Evolutionary conservation across 352 stramenopile species (phyloP), one percentile per base, ranked within the genome.

Genomic region (Blastocystis sp.): DNA sequence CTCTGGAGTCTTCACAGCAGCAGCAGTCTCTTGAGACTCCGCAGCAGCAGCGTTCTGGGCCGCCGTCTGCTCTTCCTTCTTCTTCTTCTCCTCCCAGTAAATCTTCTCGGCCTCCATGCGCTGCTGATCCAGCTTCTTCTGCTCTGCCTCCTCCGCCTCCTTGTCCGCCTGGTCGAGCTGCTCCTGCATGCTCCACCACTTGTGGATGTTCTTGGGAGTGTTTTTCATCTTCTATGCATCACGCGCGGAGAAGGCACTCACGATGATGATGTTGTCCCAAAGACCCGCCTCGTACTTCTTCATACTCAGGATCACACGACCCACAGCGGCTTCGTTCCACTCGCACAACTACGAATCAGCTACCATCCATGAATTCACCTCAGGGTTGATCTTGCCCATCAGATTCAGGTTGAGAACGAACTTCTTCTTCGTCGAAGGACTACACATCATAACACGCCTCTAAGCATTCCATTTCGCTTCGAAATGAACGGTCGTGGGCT

Each of bases 131-230:
- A 54, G 21, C n/a, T 76, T 88, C 52, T 54, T 69, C 78, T 88
- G 43, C 48, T 76, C 43, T 17, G 52, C 78, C 54, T 78, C 48
- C 60, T 88, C 48, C 43, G 21, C 61, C 62, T 88, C 78, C 43
- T 71, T 34, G 57, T 88, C 78, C 60, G 57, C 78, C 63, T 77
- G 63, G 14, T 79, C 68, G 28, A 88, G 68, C 60, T 88, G 63
- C 21, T 88, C 78, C 65, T 88, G 63, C 78, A 88, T 88, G 34
- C 40, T 79, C 78, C 78, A 88, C 78, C 78, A 88, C 42, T 48
- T 88, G 24, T 76, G 65, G 45, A 88, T 88, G 28, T 88, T 88
- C 43, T 66, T 62, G 14, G 78, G 78, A 17, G 66, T 84, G n/a
- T 64, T 62, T 17, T 62, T 62, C 21, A 68, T 38, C 57, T 84